phyloP scores from a whole-genome alignment of 129 eudicot genomes.

The Flaveria sonorensis region DNA sequence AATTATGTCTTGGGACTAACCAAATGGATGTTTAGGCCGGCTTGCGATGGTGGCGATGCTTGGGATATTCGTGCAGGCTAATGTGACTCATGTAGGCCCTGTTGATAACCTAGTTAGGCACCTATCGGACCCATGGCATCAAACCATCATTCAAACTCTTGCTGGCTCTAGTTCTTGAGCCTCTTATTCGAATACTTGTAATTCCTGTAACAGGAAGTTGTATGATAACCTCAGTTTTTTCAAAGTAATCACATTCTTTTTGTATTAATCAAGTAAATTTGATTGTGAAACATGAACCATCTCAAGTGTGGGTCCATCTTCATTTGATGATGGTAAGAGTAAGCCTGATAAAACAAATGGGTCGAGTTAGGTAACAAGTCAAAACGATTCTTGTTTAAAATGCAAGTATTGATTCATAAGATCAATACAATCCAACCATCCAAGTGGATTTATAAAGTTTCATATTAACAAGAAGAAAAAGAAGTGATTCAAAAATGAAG shows the following conservation, averaged over 20 bases:
- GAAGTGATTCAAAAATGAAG: no score
- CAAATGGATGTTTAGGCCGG: conserved; percentile 51
- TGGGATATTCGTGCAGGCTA: conserved; percentile 88
- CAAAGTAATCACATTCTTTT: conserved; percentile 9
- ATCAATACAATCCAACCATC: no score
- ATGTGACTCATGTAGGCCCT: conserved; percentile 87
- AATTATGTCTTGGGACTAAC: conserved; percentile 17
- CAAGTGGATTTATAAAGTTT: no score
- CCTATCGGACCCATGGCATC: conserved; percentile 87
- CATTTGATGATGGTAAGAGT: not conserved
- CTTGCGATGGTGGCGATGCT: conserved; percentile 97
- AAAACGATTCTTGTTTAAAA: not conserved
- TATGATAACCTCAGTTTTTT: not conserved
- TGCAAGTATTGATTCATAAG: no score
- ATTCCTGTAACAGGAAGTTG: conserved; percentile 13
- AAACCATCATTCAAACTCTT: conserved; percentile 76
- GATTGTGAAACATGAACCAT: not conserved
- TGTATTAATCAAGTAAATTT: conserved; percentile 2
- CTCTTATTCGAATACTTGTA: not conserved
- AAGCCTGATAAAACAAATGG: not conserved
- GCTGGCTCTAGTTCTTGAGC: conserved; percentile 55
- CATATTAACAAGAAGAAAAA: no score
- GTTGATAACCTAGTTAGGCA: conserved; percentile 78
- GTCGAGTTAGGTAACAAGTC: not conserved
- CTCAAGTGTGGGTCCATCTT: conserved; percentile 10